Evolutionary conservation across 495 filamentous ascomycete genomes (phyloP).

Genomic region (Aspergillus panamensis): DNA sequence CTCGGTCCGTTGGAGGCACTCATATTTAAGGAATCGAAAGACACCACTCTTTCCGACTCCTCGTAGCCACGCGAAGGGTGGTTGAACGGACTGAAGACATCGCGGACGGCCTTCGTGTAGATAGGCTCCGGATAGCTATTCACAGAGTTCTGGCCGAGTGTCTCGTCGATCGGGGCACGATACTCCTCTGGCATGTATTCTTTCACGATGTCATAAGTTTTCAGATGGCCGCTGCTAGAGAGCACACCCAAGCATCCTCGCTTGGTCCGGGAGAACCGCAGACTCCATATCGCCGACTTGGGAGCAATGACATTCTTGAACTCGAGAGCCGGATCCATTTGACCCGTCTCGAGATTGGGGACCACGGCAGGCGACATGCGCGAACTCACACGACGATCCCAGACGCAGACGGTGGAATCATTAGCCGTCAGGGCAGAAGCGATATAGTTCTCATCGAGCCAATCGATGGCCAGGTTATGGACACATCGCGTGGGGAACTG

Average conservation of each 20-base stretch:
- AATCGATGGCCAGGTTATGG: constrained; percentile 87
- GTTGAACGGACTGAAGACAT: constrained; percentile 44
- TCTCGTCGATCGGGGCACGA: constrained; percentile 40
- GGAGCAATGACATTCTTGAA: constrained; percentile 62
- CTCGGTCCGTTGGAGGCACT: constrained; percentile 59
- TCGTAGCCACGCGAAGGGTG: constrained; percentile 41
- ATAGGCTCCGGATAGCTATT: constrained; percentile 42
- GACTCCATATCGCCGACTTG: constrained; percentile 63
- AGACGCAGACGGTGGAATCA: constrained; percentile 72
- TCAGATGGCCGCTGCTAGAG: constrained; percentile 74
- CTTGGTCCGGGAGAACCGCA: constrained; percentile 74
- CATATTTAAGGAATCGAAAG: constrained; percentile 80
- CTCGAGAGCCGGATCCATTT: constrained; percentile 56
- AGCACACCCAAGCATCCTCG: constrained; percentile 71
- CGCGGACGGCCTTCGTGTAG: constrained; percentile 48
- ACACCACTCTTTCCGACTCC: constrained; percentile 66
- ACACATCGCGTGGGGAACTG: constrained; percentile 78
- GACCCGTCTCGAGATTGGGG: constrained; percentile 34
- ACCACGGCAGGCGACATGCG: constrained; percentile 43
- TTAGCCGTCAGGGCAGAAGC: constrained; percentile 73
- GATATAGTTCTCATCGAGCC: constrained; percentile 89
- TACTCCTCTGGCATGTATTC: constrained; percentile 49
- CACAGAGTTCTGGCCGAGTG: constrained; percentile 40
- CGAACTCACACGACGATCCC: constrained; percentile 74
- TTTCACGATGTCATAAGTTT: constrained; percentile 64